Evolutionary conservation across 2,329 filamentous ascomycete species (phyloP).

Genomic region (Ophiobolus disseminans): DNA sequence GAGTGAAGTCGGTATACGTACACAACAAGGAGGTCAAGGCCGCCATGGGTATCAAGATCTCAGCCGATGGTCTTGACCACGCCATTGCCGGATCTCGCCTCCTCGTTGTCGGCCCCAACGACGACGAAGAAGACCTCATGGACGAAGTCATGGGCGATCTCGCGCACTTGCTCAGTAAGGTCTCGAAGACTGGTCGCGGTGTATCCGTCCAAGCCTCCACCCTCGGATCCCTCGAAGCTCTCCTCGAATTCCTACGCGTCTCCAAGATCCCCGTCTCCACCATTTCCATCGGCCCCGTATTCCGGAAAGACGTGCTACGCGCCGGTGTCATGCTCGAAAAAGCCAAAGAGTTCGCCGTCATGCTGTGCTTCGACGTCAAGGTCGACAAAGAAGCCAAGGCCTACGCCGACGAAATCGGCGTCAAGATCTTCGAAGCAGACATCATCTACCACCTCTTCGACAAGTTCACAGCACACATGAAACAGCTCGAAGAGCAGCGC

Average conservation of each 20-base stretch:
- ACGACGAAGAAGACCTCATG: slow-evolving; percentile 95
- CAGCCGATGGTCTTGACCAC: slow-evolving; percentile 91
- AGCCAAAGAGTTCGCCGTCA: slow-evolving; percentile 92
- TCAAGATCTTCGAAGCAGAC: slow-evolving; percentile 98
- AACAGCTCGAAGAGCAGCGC: slow-evolving; percentile 82
- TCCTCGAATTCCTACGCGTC: slow-evolving; percentile 93
- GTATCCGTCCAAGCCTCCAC: slow-evolving; percentile 98
- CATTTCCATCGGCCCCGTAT: slow-evolving; percentile 96
- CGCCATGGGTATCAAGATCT: slow-evolving; percentile 97
- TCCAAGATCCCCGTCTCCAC: slow-evolving; percentile 98
- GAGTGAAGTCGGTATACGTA: slow-evolving; percentile 94
- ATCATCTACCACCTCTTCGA: slow-evolving; percentile 99
- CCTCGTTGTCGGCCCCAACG: slow-evolving; percentile 90
- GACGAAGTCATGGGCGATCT: slow-evolving; percentile 97
- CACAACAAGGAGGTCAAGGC: slow-evolving; percentile 99
- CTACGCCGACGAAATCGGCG: slow-evolving; percentile 90
- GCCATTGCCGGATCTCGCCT: slow-evolving; percentile 96
- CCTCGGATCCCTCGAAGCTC: slow-evolving; percentile 91
- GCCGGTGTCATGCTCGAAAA: slow-evolving; percentile 96
- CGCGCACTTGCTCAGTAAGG: slow-evolving; percentile 86
- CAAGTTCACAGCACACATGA: slow-evolving; percentile 94
- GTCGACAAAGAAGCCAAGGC: slow-evolving; percentile 93
- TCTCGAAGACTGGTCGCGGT: slow-evolving; percentile 90
- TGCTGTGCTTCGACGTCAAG: slow-evolving; percentile 99
- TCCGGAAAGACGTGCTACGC: slow-evolving; percentile 97